Conservation (phyloP, 768 basidiomycete species). For the Pisolithus tinctorius region DNA sequence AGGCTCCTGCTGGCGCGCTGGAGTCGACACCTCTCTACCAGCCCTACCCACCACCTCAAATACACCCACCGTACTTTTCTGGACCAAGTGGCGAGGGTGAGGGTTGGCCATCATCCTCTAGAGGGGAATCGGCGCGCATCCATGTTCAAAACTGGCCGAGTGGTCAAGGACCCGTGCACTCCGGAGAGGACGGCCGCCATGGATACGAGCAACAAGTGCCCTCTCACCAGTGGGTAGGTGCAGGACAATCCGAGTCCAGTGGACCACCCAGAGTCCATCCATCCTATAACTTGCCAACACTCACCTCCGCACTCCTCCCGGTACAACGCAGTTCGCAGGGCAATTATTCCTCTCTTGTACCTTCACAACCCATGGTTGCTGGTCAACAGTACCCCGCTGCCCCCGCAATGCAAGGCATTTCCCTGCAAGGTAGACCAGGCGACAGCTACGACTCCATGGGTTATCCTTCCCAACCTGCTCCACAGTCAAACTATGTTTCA, state of each 20-base stretch:
- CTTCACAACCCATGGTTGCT: constrained; percentile 25
- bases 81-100: constrained; percentile 14
- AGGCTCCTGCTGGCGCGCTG: constrained; percentile 21
- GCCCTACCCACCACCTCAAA: constrained; percentile 19
- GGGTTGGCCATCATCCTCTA: constrained; percentile 11
- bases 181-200: constrained; percentile 22
- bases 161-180: constrained; percentile 12
- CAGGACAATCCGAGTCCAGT: constrained; percentile 17
- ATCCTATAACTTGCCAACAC: constrained; percentile 42
- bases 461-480: constrained; percentile 22
- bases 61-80: constrained; percentile 20
- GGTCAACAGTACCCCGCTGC: constrained; percentile 24
- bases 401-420: constrained; percentile 14
- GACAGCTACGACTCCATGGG: constrained; percentile 15
- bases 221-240: constrained; percentile 20
- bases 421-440: constrained; percentile 17
- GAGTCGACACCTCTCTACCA: constrained; percentile 22
- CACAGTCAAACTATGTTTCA: constrained; percentile 21
- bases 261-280: constrained; percentile 15
- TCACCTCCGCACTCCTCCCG: constrained; percentile 54
- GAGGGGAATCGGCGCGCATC: constrained; percentile 18
- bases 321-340: constrained; percentile 27
- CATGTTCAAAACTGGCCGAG: constrained; percentile 20
- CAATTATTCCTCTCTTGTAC: constrained; percentile 25
- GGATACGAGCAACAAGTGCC: constrained; percentile 20